Evolutionary conservation across 2,329 filamentous ascomycete genomes (phyloP), one percentile per base, ranked within the genome.

Genomic region (Pyrenochaeta sp.): DNA sequence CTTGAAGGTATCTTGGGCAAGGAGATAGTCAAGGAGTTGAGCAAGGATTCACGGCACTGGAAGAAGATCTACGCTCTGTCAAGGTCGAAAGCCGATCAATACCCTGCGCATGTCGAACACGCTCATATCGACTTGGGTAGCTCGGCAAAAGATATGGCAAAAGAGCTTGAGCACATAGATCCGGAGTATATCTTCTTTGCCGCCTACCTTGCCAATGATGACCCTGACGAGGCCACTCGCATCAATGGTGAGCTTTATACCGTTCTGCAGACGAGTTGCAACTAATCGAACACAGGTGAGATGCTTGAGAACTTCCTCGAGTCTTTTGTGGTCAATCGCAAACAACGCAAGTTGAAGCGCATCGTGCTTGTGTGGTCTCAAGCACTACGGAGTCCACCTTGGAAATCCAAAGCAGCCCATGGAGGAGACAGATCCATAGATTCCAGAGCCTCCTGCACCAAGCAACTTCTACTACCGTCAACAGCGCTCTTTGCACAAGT

Each of bases 361-460:
- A 69, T 81, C 42, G 59, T 81, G 15, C 67, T 81, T 7, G 75
- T 78, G 5, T 0, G 78, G 78, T 1, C 61, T 70, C 23, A 81
- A 81, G 53, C 77, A 82, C 39, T 82, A 81, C 53, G 77, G 78
- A 17, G 76, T 81, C 3, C 79, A 82, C 48, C 69, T 80, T 2
- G 77, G 78, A 7, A 67, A 64, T 7, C 60, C 68, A 10, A 80
- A 79, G 46, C 72, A 73, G 47, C 78, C 77, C 1, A 73, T 81
- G 67, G 53, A 69, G 8, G 77, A 82, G 54, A 63, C 69, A 10
- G 76, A 79, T 41, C 72, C 72, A 1, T 75, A 73, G 71, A 62
- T 79, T 3, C 69, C 71, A 7, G 67, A 65, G 2, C 36, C 37
- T 3, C 62, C 67, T 9, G 53, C 62, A 21, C 72, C 53, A 11